Conservation (phyloP, 2,329 filamentous ascomycete species). For the Diplodia mutila region DNA sequence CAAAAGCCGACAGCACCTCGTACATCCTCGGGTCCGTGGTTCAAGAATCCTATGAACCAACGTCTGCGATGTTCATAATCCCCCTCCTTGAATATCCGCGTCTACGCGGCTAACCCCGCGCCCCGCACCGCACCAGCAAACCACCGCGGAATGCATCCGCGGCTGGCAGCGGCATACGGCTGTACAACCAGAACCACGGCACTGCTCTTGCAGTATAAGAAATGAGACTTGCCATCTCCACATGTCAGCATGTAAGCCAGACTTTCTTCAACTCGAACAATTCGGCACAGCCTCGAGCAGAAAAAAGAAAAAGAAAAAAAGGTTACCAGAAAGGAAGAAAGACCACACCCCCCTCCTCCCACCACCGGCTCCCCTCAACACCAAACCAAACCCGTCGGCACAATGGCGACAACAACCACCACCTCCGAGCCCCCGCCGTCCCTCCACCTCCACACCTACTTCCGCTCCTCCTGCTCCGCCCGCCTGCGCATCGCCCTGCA, state of each 20-base stretch:
- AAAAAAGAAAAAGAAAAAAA: neutral
- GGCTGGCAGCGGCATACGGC: slow-evolving; percentile 12
- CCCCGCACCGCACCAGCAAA: slow-evolving; percentile 6
- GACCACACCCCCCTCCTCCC: neutral
- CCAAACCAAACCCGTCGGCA: neutral
- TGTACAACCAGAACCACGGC: neutral
- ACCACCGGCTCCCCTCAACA: neutral
- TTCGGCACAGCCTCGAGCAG: neutral
- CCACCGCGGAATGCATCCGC: slow-evolving; percentile 7
- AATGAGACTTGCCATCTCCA: neutral
- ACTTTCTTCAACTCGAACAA: neutral
- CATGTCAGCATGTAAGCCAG: neutral
- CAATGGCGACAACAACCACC: neutral
- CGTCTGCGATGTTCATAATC: neutral
- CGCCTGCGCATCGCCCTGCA: slow-evolving; percentile 60
- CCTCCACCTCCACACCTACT: slow-evolving; percentile 61
- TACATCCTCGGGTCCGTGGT: neutral
- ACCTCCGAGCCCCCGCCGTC: neutral
- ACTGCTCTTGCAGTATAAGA: neutral
- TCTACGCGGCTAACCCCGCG: neutral
- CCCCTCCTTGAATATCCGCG: slow-evolving; percentile 17
- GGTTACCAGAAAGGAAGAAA: too few relatives aligned
- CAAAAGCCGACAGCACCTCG: too few relatives aligned
- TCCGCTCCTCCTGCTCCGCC: slow-evolving; percentile 65
- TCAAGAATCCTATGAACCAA: neutral